Conservation (phyloP, 148 eudicot species). For the Chenopodium suecicum region DNA sequence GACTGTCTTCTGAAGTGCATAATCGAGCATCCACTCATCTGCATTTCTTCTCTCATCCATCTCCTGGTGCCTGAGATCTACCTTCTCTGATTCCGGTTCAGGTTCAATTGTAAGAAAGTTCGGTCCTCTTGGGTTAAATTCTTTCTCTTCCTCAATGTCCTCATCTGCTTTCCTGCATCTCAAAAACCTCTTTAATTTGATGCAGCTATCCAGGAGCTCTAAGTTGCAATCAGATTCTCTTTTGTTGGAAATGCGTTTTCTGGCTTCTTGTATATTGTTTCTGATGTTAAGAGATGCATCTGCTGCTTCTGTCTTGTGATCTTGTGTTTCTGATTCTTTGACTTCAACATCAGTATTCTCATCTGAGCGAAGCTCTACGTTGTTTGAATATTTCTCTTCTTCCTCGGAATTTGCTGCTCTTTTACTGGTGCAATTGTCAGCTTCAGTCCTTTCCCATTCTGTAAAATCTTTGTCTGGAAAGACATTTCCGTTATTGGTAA, state of each 20-base stretch:
- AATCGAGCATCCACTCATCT: constrained; percentile 93
- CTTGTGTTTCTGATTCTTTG: constrained; percentile 16
- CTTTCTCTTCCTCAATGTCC: constrained; percentile 37
- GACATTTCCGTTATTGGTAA: background rate
- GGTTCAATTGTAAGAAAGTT: constrained; percentile 61
- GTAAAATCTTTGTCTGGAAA: background rate
- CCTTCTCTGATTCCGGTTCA: constrained; percentile 72
- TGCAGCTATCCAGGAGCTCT: constrained; percentile 25
- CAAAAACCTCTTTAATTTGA: constrained; percentile 25
- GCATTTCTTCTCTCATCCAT: constrained; percentile 67
- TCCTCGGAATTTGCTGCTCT: constrained; percentile 20
- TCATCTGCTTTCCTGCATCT: constrained; percentile 35
- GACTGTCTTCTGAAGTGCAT: constrained; percentile 68
- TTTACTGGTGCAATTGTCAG: background rate
- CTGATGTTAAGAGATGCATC: constrained; percentile 6
- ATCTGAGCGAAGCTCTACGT: background rate
- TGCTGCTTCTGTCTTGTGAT: constrained; percentile 11
- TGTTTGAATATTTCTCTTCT: constrained; percentile 18
- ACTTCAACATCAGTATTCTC: constrained; percentile 5
- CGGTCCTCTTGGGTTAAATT: constrained; percentile 73
- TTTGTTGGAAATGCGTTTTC: background rate
- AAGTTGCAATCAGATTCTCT: constrained; percentile 14
- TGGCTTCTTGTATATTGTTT: constrained; percentile 1
- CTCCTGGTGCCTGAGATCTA: constrained; percentile 78
- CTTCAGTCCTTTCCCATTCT: background rate